Conservation (phyloP, 352 stramenopile genomes). For the Halophytophthora polymorphica region DNA sequence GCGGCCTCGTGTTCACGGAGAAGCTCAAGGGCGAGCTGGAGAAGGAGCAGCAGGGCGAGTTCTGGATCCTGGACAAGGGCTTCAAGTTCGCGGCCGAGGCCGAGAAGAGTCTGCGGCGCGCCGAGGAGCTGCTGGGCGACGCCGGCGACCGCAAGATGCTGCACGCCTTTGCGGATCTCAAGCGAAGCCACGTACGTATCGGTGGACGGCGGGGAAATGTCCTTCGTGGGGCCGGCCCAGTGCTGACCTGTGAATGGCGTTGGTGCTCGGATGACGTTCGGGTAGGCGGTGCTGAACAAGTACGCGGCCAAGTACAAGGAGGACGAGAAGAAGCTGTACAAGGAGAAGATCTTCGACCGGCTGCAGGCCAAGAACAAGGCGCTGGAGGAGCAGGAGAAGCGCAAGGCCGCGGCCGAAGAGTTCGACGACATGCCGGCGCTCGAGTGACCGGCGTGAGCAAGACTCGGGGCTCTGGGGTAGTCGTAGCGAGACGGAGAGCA, state of each 20-base stretch:
- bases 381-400: conserved; percentile 62
- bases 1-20: conserved; percentile 72
- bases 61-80: conserved; percentile 86
- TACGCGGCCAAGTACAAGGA: conserved; percentile 77
- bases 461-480: too few relatives aligned
- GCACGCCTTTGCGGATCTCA: conserved; percentile 61
- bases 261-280: too few relatives aligned
- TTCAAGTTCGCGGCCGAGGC: conserved; percentile 70
- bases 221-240: too few relatives aligned
- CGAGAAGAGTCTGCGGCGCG: conserved; percentile 70
- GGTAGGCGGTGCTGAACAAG: conserved; percentile 49
- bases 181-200: conserved; percentile 51
- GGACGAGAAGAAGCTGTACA: conserved; percentile 87
- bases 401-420: conserved; percentile 60
- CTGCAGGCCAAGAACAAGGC: conserved; percentile 82
- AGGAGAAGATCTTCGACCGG: conserved; percentile 86
- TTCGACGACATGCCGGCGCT: conserved; percentile 85
- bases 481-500: conserved; percentile 90
- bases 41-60: conserved; percentile 78
- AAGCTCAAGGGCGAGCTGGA: conserved; percentile 79
- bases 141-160: conserved; percentile 48
- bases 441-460: too few relatives aligned
- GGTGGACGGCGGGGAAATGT: too few relatives aligned
- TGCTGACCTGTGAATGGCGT: too few relatives aligned
- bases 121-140: conserved; percentile 38